phyloP scores from a whole-genome alignment of 2,329 filamentous ascomycete species.

The Coleophoma eucalyptorum region DNA sequence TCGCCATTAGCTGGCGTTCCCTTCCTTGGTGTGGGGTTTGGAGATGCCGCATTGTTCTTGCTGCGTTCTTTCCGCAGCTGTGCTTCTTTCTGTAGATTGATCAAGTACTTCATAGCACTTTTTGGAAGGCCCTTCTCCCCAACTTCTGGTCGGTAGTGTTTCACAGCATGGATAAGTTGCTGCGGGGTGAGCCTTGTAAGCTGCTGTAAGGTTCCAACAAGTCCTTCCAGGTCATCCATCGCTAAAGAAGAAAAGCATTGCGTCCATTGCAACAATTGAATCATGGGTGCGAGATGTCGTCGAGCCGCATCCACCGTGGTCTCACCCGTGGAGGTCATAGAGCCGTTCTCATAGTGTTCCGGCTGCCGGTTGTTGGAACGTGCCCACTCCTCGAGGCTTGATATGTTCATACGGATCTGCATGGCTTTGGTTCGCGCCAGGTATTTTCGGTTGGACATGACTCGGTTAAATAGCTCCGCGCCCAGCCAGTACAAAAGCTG shows the following conservation, averaged over 20 bases:
- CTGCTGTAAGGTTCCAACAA: constrained; percentile 86
- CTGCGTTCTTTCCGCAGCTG: constrained; percentile 53
- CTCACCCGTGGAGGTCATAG: constrained; percentile 80
- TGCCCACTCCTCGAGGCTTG: constrained; percentile 93
- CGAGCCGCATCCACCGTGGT: constrained; percentile 80
- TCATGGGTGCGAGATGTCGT: constrained; percentile 81
- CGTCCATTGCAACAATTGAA: constrained; percentile 94
- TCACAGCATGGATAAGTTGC: constrained; percentile 87
- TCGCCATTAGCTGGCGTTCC: constrained; percentile 34
- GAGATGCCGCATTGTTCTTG: constrained; percentile 43
- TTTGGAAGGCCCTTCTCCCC: constrained; percentile 91
- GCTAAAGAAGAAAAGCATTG: constrained; percentile 95
- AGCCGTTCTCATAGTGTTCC: constrained; percentile 92
- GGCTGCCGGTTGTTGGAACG: constrained; percentile 88
- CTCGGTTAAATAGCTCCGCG: constrained; percentile 93
- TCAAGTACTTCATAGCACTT: constrained; percentile 81
- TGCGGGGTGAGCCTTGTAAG: constrained; percentile 79
- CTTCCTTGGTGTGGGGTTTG: constrained; percentile 34
- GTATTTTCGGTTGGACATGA: constrained; percentile 95
- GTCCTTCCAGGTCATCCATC: constrained; percentile 78
- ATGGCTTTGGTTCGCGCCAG: constrained; percentile 95
- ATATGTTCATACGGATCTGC: constrained; percentile 99
- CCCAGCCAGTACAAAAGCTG: constrained; percentile 96
- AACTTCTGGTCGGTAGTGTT: constrained; percentile 91
- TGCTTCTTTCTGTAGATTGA: constrained; percentile 73